phyloP scores from a whole-genome alignment of 108 stramenopile genomes.

The Mayamaea pseudoterrestris region DNA sequence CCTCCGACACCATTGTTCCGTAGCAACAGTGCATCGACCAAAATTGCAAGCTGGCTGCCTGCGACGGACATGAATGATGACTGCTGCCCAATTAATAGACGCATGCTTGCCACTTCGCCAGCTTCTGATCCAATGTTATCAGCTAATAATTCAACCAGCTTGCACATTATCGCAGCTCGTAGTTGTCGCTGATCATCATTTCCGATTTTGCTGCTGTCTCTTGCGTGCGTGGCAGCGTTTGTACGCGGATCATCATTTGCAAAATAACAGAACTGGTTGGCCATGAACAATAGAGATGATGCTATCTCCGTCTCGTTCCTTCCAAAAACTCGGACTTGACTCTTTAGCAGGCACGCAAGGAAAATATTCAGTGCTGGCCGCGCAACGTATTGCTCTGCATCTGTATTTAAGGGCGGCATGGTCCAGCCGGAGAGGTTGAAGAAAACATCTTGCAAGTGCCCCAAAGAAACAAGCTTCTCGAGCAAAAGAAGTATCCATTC shows the following conservation, averaged over 20 bases:
- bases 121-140: conserved; percentile 28
- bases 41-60: conserved; percentile 29
- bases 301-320: no score
- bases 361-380: background rate
- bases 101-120: background rate
- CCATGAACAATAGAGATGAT: no score
- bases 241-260: no score
- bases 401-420: no score
- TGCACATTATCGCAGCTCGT: no score
- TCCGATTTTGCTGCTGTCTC: no score
- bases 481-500: conserved; percentile 67
- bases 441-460: conserved; percentile 16
- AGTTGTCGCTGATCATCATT: no score
- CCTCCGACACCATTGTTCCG: conserved; percentile 11
- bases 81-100: conserved; percentile 24
- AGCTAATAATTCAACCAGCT: conserved; percentile 56
- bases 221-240: no score
- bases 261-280: no score
- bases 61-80: conserved; percentile 26
- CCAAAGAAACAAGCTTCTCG: conserved; percentile 25
- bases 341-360: background rate
- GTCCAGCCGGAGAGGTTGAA: conserved; percentile 17
- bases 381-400: conserved; percentile 1
- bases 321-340: background rate
- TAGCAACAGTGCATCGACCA: conserved; percentile 39